Base-by-base conservation (phyloP, 1,139 yeast genomes). In the Yamadazyma pseudoaaseri region DNA sequence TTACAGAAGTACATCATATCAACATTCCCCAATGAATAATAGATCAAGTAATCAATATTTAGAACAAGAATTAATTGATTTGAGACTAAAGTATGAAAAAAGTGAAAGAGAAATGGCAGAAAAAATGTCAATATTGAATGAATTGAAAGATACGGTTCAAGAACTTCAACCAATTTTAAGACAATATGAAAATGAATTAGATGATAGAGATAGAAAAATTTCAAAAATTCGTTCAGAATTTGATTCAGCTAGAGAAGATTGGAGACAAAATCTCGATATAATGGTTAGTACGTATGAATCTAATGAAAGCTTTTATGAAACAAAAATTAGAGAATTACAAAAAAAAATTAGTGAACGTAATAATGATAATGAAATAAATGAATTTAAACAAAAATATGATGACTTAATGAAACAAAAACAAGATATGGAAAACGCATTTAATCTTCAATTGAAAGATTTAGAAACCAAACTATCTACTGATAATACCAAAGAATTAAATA, bases 251-350 rank as follows among this genome's bases (percentile, higher is more conserved):
- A 58, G 82, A 26, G 73, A 71, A 35, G 83, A 79, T 45, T 65
- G 82, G 62, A 54, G 81, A 34, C 74, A 69, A 31, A 78, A 78
- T 23, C 66, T 79, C 36, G 81, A 75, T 41, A 59, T 76, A 26
- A 63, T 79, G 54, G 76, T 64, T 14, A 52, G 54, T 24, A 61
- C 70, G 5, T 72, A 69, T 38, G 72, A 65, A 36, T 73, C 69
- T 34, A 61, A 62, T 30, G 72, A 66, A 37, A 46, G 45, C 13
- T 56, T 57, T 38, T 66, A 62, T 37, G 69, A 63, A 30, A 25
- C 39, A 12, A 44, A 50, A 37, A 43, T 44, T 41, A 48, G 48
- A 52, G 56, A 46, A 29, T 32, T 46, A 23, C 50, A 45, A 24
- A 17, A 29, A 16, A 42, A 36, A 21, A 21, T 46, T 5, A 36